These are phyloP conservation scores for Eutrema japonicum DNA, from an alignment of 345 rosid species.

Conservation along the genomic window DNA sequence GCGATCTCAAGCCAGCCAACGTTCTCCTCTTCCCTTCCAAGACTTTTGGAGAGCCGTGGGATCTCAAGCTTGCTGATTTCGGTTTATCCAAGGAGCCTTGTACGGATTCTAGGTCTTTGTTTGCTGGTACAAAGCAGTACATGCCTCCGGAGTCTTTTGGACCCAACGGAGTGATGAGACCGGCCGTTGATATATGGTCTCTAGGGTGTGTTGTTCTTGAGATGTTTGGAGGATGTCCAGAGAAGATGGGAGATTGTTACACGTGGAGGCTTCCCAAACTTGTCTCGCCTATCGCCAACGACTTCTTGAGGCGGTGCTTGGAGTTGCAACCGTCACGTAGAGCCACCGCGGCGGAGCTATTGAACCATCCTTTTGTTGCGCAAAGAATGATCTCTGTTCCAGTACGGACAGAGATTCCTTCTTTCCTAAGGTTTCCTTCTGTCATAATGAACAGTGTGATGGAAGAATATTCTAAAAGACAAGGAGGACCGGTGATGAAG, in stretches of 20 bases:
- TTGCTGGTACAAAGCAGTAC: slow-evolving; percentile 13
- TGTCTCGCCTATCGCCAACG: slow-evolving; percentile 4
- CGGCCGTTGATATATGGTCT: slow-evolving; percentile 17
- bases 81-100: slow-evolving; percentile 21
- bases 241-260: slow-evolving; percentile 1
- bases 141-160: slow-evolving; percentile 9
- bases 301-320: slow-evolving; percentile 19
- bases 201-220: too few species aligned
- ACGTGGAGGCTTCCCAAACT: slow-evolving; percentile 8
- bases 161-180: not conserved
- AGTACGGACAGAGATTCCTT: not conserved
- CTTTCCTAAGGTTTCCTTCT: not conserved
- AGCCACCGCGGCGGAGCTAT: too few species aligned
- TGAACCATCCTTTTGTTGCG: too few species aligned
- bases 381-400: too few species aligned
- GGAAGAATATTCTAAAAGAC: not conserved
- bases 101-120: slow-evolving; percentile 12
- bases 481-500: slow-evolving; percentile 3
- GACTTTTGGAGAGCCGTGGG: slow-evolving; percentile 6
- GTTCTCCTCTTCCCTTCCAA: slow-evolving; percentile 18
- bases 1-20: slow-evolving; percentile 31
- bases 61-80: slow-evolving; percentile 27
- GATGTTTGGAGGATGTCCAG: slow-evolving; percentile 27
- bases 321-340: too few species aligned
- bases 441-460: not conserved